Evolutionary conservation across 805 yeast species (phyloP).

Genomic region (Candida broadrunensis): DNA sequence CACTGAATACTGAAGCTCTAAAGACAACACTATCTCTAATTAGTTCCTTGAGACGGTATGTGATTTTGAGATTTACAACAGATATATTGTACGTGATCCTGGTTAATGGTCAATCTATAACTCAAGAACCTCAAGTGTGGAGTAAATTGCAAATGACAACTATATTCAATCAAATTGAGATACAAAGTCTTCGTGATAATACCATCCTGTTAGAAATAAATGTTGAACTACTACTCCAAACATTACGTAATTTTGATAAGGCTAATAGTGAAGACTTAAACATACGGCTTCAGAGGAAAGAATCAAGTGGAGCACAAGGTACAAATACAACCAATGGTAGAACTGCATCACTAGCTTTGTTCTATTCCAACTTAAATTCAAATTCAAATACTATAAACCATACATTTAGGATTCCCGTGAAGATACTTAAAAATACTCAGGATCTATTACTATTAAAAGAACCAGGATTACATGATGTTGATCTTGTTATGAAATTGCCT

Average conservation of each 20-base stretch:
- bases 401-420: constrained; percentile 69
- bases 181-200: constrained; percentile 51
- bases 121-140: constrained; percentile 67
- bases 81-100: constrained; percentile 49
- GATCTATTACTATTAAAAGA: constrained; percentile 51
- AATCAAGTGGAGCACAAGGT: constrained; percentile 22
- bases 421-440: constrained; percentile 53
- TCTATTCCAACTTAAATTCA: constrained; percentile 47
- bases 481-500: constrained; percentile 53
- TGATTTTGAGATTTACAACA: constrained; percentile 56
- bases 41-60: constrained; percentile 50
- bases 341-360: constrained; percentile 53
- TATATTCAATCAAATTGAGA: constrained; percentile 48
- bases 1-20: constrained; percentile 15
- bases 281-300: constrained; percentile 50
- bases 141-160: constrained; percentile 46
- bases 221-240: constrained; percentile 56
- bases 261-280: constrained; percentile 50
- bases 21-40: constrained; percentile 46
- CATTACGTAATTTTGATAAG: constrained; percentile 53
- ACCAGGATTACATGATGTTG: constrained; percentile 58
- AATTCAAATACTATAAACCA: constrained; percentile 52
- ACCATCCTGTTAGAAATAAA: constrained; percentile 60
- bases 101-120: constrained; percentile 35
- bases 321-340: constrained; percentile 25